Evolutionary conservation across 1,284 basidiomycete genomes (phyloP).

Genomic region (Irpex lacteus): DNA sequence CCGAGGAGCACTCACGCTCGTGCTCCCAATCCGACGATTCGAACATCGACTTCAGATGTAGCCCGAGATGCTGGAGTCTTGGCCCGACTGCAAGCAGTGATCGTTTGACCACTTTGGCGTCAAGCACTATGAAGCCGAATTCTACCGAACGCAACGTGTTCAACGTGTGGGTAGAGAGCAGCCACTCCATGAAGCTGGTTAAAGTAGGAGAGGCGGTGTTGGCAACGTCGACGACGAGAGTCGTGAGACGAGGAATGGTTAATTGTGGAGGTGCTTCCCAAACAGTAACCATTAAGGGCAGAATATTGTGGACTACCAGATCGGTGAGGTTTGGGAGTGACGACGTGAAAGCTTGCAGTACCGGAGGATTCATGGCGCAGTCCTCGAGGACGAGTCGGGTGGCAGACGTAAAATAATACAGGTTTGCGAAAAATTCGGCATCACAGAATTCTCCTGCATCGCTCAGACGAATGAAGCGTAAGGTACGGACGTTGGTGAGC

Average conservation of each 20-base stretch:
- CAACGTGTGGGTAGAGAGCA: neutral
- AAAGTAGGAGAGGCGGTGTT: constrained; percentile 4
- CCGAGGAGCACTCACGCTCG: constrained; percentile 3
- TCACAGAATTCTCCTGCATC: constrained; percentile 11
- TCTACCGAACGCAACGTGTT: constrained; percentile 3
- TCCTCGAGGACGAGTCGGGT: constrained; percentile 7
- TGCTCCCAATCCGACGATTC: constrained; percentile 7
- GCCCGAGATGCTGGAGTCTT: constrained; percentile 8
- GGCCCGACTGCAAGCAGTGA: neutral
- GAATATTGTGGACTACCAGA: neutral
- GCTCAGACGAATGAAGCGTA: constrained; percentile 5
- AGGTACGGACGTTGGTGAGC: neutral
- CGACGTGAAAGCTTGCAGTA: constrained; percentile 6
- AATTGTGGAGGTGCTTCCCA: constrained; percentile 7
- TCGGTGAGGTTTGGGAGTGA: constrained; percentile 5
- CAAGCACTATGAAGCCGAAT: constrained; percentile 6
- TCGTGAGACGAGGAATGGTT: constrained; percentile 1
- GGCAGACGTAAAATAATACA: constrained; percentile 2
- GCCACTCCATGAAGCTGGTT: constrained; percentile 8
- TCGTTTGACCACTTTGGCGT: constrained; percentile 5
- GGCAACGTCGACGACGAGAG: constrained; percentile 3
- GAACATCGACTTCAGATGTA: constrained; percentile 7
- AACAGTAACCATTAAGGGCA: constrained; percentile 8
- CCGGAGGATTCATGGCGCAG: constrained; percentile 7
- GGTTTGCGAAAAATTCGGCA: constrained; percentile 4